Evolutionary conservation across 495 filamentous ascomycete species (phyloP), one percentile per base, ranked within the genome.

Genomic region (Cercophora sp.): DNA sequence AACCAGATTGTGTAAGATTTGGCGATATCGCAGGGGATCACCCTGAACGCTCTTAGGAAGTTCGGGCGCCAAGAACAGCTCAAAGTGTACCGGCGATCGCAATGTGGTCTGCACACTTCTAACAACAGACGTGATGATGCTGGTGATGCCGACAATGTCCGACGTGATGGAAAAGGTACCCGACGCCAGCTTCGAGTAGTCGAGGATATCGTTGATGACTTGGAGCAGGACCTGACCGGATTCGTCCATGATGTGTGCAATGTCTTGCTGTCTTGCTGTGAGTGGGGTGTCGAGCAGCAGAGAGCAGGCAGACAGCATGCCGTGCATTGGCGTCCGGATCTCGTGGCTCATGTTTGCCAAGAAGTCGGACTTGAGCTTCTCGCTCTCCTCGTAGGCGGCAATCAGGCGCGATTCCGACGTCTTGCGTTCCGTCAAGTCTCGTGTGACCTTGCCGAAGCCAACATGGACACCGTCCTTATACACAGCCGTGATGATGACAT

Each of bases 341-440:
- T 79, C 76, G 57, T 79, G 76, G 52, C 65, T 71, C 71, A 77
- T 78, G 59, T 77, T 88, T 25, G 85, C 85, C 16, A 88, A 64
- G 50, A 87, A 88, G 23, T 84, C 81, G 18, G 75, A 81, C 58
- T 86, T 86, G 35, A 85, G 58, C 59, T 81, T 80, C 31, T 80
- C 74, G 15, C 82, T 76, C 60, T 86, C 83, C 57, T 86, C 82
- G 61, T 82, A 85, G 4, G 82, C 83, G 5, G 78, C 63, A 19
- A 85, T 78, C 34, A 86, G 65, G 2, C 76, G 72, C 2, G 72
- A 65, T 55, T 85, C 81, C 19, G 81, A 75, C 25, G 75, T 74
- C 52, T 79, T 79, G 35, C 81, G 71, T 65, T 85, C 83, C 0
- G 81, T 83, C 43, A 86, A 55, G 51, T 86, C 82, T 9, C 83